These are phyloP conservation scores for Capsicum chinense DNA, from an alignment of 257 asterid species.

Conservation along the genomic window DNA sequence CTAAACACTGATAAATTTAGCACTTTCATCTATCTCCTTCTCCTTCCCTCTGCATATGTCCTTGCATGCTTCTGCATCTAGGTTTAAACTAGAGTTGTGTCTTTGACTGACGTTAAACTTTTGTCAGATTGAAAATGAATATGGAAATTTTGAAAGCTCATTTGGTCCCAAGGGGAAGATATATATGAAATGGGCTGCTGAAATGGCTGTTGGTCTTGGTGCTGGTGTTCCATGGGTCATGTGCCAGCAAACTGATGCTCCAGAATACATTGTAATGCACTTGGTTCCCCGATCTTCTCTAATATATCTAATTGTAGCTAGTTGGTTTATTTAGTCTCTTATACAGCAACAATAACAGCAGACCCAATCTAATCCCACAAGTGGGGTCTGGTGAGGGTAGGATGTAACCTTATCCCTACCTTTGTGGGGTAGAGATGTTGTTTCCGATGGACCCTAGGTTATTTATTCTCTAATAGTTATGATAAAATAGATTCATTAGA, in stretches of 20 bases:
- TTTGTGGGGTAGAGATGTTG: too few species aligned
- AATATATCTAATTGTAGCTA: not conserved
- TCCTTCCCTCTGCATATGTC: not conserved
- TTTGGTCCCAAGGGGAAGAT: constrained; percentile 71
- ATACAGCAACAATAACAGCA: too few species aligned
- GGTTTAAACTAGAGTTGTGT: not conserved
- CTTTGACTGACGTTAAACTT: constrained; percentile 1
- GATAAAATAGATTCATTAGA: not conserved
- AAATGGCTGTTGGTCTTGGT: constrained; percentile 88
- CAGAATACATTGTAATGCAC: constrained; percentile 72
- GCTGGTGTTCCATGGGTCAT: constrained; percentile 99
- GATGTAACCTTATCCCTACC: too few species aligned
- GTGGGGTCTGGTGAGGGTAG: too few species aligned
- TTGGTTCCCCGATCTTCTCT: constrained; percentile 34
- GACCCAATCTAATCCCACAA: too few species aligned
- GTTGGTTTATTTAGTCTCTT: not conserved
- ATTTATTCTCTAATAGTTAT: not conserved
- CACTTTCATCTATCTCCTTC: not conserved
- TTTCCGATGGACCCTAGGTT: too few species aligned
- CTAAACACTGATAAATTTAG: not conserved
- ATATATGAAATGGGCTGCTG: constrained; percentile 90
- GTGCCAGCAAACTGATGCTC: constrained; percentile 98
- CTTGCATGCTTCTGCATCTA: constrained; percentile 16
- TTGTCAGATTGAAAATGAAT: constrained; percentile 92
- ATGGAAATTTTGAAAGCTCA: constrained; percentile 84